Percentiles rank a stretch among this genome's conserved stretches.
phyloP scores from a whole-genome alignment of 495 filamentous ascomycete species.

The Tuber indicum region DNA sequence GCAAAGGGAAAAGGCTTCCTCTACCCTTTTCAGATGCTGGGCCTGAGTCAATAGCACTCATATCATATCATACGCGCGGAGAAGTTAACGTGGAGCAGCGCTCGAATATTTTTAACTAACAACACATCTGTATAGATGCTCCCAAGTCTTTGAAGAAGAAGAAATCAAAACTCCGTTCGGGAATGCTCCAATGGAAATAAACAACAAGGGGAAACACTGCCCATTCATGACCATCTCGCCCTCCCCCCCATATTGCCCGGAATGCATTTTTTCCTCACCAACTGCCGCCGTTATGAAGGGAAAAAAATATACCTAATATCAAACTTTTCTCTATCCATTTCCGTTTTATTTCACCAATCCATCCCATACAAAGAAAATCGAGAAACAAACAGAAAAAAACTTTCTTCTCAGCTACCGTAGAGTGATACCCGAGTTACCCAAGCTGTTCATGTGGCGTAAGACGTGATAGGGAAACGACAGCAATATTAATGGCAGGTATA shows the following conservation, averaged over 20 bases:
- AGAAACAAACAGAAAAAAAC: conserved; percentile 8
- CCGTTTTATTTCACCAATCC: not conserved
- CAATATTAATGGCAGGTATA: not conserved
- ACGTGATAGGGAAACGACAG: not conserved
- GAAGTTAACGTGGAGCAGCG: too few species aligned
- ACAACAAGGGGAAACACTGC: not conserved
- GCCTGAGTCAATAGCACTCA: not conserved
- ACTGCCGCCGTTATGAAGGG: not conserved
- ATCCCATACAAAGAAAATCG: conserved; percentile 8
- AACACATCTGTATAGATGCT: not conserved
- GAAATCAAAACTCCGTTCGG: not conserved
- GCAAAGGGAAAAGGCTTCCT: not conserved
- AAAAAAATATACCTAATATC: conserved; percentile 6
- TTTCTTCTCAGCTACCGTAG: not conserved
- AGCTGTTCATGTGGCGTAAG: not conserved
- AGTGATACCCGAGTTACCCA: not conserved
- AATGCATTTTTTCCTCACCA: not conserved
- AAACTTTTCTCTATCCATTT: conserved; percentile 14
- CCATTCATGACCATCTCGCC: not conserved
- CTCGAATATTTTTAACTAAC: not conserved
- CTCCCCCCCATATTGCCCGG: conserved; percentile 10
- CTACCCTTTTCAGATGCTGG: not conserved
- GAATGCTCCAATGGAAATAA: not conserved
- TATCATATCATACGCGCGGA: not conserved
- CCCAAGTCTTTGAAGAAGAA: not conserved